Evolutionary conservation across 441 rosid genomes (phyloP).

Genomic region (Erysimum cheiri): DNA sequence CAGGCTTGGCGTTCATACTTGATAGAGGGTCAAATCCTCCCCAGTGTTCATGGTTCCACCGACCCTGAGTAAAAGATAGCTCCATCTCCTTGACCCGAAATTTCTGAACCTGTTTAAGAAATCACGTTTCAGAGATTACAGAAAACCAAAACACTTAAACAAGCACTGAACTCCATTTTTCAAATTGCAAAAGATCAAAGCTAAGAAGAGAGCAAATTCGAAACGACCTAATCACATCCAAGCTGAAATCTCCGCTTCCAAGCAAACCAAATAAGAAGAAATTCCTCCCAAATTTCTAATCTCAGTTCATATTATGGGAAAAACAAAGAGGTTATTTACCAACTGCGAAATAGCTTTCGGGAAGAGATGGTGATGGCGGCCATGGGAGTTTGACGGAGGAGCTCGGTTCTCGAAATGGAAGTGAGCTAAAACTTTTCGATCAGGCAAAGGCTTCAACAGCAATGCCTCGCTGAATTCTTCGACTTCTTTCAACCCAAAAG

Average conservation of each 20-base stretch:
- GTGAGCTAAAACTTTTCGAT: conserved; percentile 83
- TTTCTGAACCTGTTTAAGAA: conserved; percentile 67
- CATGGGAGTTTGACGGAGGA: conserved; percentile 65
- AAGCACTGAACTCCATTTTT: neutral
- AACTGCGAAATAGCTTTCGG: conserved; percentile 95
- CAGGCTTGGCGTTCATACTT: conserved; percentile 92
- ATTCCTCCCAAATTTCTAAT: neutral
- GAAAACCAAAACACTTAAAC: conserved; percentile 4
- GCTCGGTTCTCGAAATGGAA: conserved; percentile 79
- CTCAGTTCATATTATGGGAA: neutral
- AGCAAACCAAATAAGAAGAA: neutral
- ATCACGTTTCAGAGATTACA: conserved; percentile 17
- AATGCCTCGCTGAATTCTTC: conserved; percentile 84
- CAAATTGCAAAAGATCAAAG: conserved; percentile 11
- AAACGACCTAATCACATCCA: conserved; percentile 19
- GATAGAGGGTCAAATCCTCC: conserved; percentile 91
- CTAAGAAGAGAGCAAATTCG: conserved; percentile 3
- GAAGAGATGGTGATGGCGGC: conserved; percentile 94
- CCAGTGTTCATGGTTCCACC: conserved; percentile 97
- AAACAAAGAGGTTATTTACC: conserved; percentile 50
- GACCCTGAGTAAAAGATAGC: conserved; percentile 95
- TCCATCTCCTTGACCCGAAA: conserved; percentile 89
- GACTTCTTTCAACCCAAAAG: conserved; percentile 55
- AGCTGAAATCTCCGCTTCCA: conserved; percentile 3
- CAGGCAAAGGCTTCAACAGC: conserved; percentile 87